Base-by-base conservation (phyloP, 1,139 yeast genomes). In the Magnusiomyces fungicola region DNA sequence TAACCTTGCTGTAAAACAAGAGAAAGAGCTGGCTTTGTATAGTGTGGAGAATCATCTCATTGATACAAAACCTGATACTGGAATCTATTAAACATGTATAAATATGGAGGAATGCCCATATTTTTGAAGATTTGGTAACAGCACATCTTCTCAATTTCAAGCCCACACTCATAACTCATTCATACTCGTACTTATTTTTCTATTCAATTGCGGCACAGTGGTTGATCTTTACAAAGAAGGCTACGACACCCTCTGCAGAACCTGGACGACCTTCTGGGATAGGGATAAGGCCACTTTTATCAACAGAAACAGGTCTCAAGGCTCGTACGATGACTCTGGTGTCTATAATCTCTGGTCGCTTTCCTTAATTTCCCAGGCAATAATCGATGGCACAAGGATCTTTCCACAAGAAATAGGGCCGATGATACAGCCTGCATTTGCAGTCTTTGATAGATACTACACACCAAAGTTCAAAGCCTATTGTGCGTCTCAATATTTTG, bases 261-360 rank as follows among this genome's bases (percentile, higher is more conserved):
- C 54, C 30, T 59, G 60, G 61, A 39, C 46, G 27, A 48, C 53
- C 46, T 65, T 62, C 56, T 65, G 66, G 65, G 54, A 60, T 49
- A 47, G 50, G 33, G 37, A 55, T 12, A 46, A 57, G 38, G 47
- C 45, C 24, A 55, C 54, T 33, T 57, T 59, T 43, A 50, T 57
- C 33, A 58, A 57, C 48, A 52, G 52, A 42, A 61, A 65, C 53
- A 59, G 62, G 46, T 58, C 63, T 4, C 64, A 63, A 18, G 83
- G 83, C 1, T 72, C 80, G 46, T 79, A 76, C 62, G 67, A 70
- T 34, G 74, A 76, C 48, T 76, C 78, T 38, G 74, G 77, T 37
- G 70, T 71, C 49, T 80, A 79, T 62, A 80, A 79, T 27, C 74
- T 81, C 24, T 82, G 88, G 87, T 82, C 85, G 0, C 80, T 80